Evolutionary conservation across 169 alveolate genomes (phyloP).

Genomic region (Plasmodium blacklocki): DNA sequence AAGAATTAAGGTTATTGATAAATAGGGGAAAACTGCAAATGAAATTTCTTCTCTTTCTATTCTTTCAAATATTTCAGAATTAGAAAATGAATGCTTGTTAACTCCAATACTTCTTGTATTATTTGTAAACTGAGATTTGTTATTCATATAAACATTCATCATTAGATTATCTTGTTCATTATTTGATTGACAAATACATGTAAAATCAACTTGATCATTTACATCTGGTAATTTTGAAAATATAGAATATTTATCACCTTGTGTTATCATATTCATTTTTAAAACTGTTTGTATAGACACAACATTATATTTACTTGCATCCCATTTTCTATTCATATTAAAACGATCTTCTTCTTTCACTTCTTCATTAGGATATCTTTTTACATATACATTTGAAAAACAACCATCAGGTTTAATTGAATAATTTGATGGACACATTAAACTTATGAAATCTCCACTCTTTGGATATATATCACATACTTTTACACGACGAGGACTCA

Average conservation of each 20-base stretch:
- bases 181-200: constrained; percentile 49
- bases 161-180: constrained; percentile 20
- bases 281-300: constrained; percentile 9
- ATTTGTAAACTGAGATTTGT: not conserved
- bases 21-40: not conserved
- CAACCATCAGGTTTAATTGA: constrained; percentile 31
- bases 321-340: constrained; percentile 24
- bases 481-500: not conserved
- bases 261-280: not conserved
- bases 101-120: not conserved
- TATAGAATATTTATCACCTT: constrained; percentile 21
- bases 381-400: constrained; percentile 32
- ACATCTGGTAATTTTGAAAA: constrained; percentile 28
- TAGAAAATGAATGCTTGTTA: not conserved
- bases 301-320: constrained; percentile 25
- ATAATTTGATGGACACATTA: constrained; percentile 28
- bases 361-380: not conserved
- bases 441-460: constrained; percentile 27
- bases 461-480: constrained; percentile 43
- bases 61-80: not conserved
- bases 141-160: constrained; percentile 62
- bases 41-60: not conserved
- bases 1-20: not conserved
- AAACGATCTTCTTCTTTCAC: not conserved
- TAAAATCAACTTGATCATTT: constrained; percentile 17